A percentile compares a stretch with the other conserved stretches of the same genome.
phyloP scores from a whole-genome alignment of 2,329 filamentous ascomycete species.

The Myriosclerotinia duriaeana region DNA sequence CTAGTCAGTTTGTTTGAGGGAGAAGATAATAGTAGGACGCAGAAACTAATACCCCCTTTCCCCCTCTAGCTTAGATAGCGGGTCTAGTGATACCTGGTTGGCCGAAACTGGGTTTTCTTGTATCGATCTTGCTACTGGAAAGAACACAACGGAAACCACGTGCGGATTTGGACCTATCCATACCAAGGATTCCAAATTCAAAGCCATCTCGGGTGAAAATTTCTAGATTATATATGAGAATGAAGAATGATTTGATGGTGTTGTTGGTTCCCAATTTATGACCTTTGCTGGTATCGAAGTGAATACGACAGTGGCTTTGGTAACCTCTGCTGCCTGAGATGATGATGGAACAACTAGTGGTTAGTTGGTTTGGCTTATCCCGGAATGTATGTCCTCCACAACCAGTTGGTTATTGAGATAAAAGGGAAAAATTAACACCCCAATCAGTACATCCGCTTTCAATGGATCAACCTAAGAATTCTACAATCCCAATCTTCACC shows the following conservation, averaged over 20 bases:
- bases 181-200: slow-evolving; percentile 39
- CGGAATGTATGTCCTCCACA: slow-evolving; percentile 37
- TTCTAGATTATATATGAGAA: slow-evolving; percentile 48
- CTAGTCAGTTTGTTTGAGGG: slow-evolving; percentile 17
- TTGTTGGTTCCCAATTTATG: slow-evolving; percentile 45
- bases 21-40: neutral
- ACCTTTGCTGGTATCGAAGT: slow-evolving; percentile 49
- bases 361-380: slow-evolving; percentile 53
- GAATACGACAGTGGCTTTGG: slow-evolving; percentile 49
- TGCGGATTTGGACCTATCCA: slow-evolving; percentile 29
- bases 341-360: slow-evolving; percentile 49
- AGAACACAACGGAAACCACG: slow-evolving; percentile 5
- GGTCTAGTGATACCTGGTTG: slow-evolving; percentile 50
- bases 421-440: neutral
- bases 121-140: slow-evolving; percentile 36
- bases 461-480: slow-evolving; percentile 30
- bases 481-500: slow-evolving; percentile 52
- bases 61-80: slow-evolving; percentile 47
- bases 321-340: slow-evolving; percentile 45
- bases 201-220: slow-evolving; percentile 43
- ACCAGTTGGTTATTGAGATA: neutral
- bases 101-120: slow-evolving; percentile 42
- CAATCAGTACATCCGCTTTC: slow-evolving; percentile 35
- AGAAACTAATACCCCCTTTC: neutral
- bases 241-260: slow-evolving; percentile 45